Base-by-base conservation (phyloP, 805 yeast species). In the Yamadazyma sp. region DNA sequence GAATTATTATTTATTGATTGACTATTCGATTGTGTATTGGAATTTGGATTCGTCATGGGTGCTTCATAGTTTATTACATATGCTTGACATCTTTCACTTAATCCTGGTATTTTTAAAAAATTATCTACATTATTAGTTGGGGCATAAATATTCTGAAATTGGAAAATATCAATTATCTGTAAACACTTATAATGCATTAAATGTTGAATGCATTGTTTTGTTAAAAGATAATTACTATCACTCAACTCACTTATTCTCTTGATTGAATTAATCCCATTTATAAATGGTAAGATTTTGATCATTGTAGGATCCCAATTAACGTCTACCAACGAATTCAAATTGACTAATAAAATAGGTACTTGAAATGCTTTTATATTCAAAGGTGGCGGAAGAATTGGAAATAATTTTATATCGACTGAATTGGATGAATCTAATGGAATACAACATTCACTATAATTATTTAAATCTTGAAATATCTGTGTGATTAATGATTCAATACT, bases 281-380 rank as follows among this genome's bases (percentile, higher is more conserved):
- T 86, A 46, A 70, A 83, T 0, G 96, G 96, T 8, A 86, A 61
- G 16, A 93, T 85, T 47, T 84, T 82, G 30, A 87, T 68, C 93
- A 93, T 83, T 2, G 98, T 91, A 1, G 97, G 97, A 58, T 93
- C 98, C 97, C 98, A 93, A 49, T 85, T 82, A 7, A 85, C 82
- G 57, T 93, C 98, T 27, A 86, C 80, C 42, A 93, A 67, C 24
- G 75, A 64, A 19, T 73, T 72, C 22, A 93, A 62, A 34, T 80
- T 78, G 1, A 93, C 95, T 0, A 91, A 81, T n/a, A 94, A 77
- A 4, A 89, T 76, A 0, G 98, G 98, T 1, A 93, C 99, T 56
- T 91, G 95, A 48, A 70, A 85, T 0, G 94, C 77, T 32, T 79
- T 70, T 15, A 93, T 64, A 31, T 76, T 76, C 0, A 89, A 82